Conservation (phyloP, 495 filamentous ascomycete genomes). For the Hypoxylon lenormandii region DNA sequence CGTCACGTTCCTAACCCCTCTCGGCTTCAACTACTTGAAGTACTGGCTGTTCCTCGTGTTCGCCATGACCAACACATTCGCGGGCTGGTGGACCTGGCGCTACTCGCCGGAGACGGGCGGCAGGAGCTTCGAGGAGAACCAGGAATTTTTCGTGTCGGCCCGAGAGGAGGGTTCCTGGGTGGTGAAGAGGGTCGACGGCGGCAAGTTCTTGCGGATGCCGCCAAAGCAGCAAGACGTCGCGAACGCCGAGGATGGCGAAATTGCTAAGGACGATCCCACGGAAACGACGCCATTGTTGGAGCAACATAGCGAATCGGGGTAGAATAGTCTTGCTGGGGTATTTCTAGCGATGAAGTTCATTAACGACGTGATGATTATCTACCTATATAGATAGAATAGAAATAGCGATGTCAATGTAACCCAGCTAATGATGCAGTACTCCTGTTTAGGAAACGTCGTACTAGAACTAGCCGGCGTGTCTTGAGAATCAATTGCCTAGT, state of each 20-base stretch:
- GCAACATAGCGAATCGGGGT: too few species aligned
- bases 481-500: too few species aligned
- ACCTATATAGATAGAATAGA: too few species aligned
- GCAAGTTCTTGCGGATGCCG: constrained; percentile 62
- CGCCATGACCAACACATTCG: constrained; percentile 64
- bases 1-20: constrained; percentile 67
- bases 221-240: constrained; percentile 38
- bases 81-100: constrained; percentile 64
- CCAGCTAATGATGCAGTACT: too few species aligned
- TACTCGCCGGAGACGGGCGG: constrained; percentile 67
- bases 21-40: constrained; percentile 67
- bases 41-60: constrained; percentile 69
- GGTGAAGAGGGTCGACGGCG: constrained; percentile 61
- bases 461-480: too few species aligned
- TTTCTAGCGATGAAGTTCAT: too few species aligned
- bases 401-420: too few species aligned
- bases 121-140: constrained; percentile 68
- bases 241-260: constrained; percentile 41
- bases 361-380: too few species aligned
- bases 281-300: not conserved
- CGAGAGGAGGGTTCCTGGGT: constrained; percentile 58
- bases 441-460: too few species aligned
- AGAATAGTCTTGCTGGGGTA: too few species aligned
- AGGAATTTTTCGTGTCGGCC: constrained; percentile 65
- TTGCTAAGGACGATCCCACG: constrained; percentile 1